Evolutionary conservation across 2,329 filamentous ascomycete species (phyloP), one percentile per base, ranked within the genome.

Genomic region (Fusarium nisikadoi): DNA sequence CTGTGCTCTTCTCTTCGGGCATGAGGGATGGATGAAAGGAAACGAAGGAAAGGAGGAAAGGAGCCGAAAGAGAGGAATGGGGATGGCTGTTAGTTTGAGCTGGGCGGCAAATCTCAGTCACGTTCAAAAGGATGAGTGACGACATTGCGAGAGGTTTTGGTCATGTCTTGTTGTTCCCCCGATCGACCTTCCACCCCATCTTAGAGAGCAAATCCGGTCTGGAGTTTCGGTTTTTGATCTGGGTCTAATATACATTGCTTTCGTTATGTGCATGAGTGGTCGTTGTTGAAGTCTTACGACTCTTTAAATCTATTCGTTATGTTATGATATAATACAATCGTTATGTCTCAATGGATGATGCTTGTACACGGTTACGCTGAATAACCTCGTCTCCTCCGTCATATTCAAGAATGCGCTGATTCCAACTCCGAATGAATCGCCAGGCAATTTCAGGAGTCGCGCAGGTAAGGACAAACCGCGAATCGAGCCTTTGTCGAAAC

Each of bases 191-290:
- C 68, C 65, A 76, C 67, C 76, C 73, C 69, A 71, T 72, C 65
- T 76, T 78, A 81, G 79, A 81, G 80, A 83, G 80, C 80, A 82
- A 81, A 81, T 83, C 81, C 80, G 83, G 83, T 83, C 79, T 78
- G 84, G 84, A 86, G 84, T 86, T 85, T 80, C 81, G 82, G 80
- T 73, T 79, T 84, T 81, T 79, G 75, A 80, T 79, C 76, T 79
- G 79, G 82, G 80, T 81, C 78, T 84, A 84, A 84, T 85, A 83
- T 79, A 79, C 80, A 77, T 79, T 80, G 74, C 74, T 76, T 72
- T 70, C 72, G 63, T 71, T 72, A 69, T 60, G 66, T 76, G 68
- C 58, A 64, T 70, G 62, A 71, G 73, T 66, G 54, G 36, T 64
- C 50, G 45, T 36, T 38, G 39, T 57, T 54, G n/a, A 58, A 41